These are phyloP conservation scores for Diphasiastrum complanatum DNA, from an alignment of 83 land plant species.

Conservation along the genomic window DNA sequence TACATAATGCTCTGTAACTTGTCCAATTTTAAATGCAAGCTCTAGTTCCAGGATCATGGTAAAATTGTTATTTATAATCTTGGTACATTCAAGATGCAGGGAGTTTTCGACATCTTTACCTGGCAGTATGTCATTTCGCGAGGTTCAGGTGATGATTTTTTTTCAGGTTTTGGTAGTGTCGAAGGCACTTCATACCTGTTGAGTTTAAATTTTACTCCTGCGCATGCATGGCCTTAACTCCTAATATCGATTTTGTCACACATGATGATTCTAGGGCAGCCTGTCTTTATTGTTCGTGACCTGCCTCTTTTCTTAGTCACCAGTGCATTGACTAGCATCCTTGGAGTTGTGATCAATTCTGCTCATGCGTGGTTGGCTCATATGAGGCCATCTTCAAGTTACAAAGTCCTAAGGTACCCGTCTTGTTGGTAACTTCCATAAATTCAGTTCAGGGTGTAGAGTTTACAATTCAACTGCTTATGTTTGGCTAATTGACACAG, in stretches of 20 bases:
- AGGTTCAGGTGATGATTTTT: neutral
- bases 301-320: conserved; percentile 5
- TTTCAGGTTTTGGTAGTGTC: neutral
- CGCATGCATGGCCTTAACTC: neutral
- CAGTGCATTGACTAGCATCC: conserved; percentile 1
- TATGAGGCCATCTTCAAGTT: conserved; percentile 1
- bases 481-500: neutral
- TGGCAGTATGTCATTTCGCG: conserved; percentile 15
- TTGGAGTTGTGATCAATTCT: conserved; percentile 2
- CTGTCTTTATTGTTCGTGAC: neutral
- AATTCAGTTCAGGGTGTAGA: too few species aligned
- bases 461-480: neutral
- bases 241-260: neutral
- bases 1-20: neutral
- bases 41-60: too few species aligned
- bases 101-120: conserved; percentile 7
- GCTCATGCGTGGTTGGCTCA: conserved; percentile 7
- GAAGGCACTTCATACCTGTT: too few species aligned
- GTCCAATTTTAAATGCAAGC: neutral
- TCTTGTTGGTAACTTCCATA: too few species aligned
- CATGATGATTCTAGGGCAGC: too few species aligned
- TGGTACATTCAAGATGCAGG: too few species aligned
- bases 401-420: conserved; percentile 1
- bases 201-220: neutral
- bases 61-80: too few species aligned